phyloP scores from a whole-genome alignment of 2,329 filamentous ascomycete species.

The Penicillium corylophilum region DNA sequence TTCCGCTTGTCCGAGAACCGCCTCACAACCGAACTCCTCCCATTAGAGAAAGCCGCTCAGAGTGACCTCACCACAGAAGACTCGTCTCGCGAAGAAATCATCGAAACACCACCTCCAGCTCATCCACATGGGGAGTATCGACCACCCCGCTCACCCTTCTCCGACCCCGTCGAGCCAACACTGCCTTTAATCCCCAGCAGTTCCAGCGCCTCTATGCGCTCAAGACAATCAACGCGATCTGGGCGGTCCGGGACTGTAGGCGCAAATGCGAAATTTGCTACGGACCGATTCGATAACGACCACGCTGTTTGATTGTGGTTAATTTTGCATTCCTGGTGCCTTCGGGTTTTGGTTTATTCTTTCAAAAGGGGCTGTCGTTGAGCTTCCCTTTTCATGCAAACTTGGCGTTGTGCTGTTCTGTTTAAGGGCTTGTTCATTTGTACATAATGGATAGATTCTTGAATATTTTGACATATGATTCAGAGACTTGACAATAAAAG shows the following conservation, averaged over 20 bases:
- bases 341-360: slow-evolving; percentile 5
- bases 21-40: slow-evolving; percentile 83
- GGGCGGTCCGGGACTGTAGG: not conserved
- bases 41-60: slow-evolving; percentile 81
- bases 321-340: not conserved
- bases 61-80: slow-evolving; percentile 42
- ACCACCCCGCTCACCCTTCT: slow-evolving; percentile 5
- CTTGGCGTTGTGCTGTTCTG: not conserved
- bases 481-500: not conserved
- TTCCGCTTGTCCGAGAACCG: slow-evolving; percentile 95
- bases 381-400: slow-evolving; percentile 8
- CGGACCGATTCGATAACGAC: not conserved
- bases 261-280: not conserved
- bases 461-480: not conserved
- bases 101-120: not conserved
- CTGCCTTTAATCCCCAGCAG: slow-evolving; percentile 12
- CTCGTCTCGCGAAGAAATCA: not conserved
- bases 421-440: not conserved
- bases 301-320: not conserved
- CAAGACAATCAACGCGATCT: not conserved
- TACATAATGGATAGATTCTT: not conserved
- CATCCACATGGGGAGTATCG: slow-evolving; percentile 1
- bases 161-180: slow-evolving; percentile 12
- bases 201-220: not conserved
- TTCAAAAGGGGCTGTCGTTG: not conserved